Evolutionary conservation across 768 basidiomycete genomes (phyloP), one percentile per base, ranked within the genome.

Genomic region (Hirschioporus abietinus): DNA sequence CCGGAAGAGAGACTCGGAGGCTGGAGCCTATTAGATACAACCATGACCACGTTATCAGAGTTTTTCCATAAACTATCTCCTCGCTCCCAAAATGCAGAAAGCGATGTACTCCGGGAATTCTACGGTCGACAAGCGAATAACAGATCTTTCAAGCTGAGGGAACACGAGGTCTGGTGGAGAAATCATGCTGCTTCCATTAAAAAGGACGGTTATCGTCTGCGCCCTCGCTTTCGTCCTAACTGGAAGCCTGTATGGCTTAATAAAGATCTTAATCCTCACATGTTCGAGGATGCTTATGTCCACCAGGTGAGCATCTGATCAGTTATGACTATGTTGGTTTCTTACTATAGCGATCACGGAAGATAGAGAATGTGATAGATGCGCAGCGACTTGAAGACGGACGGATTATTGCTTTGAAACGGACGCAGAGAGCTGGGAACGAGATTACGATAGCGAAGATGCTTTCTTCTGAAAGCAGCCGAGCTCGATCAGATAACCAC

Each of bases 401-500:
- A 30, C 15, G 18, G 18, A 27, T 8, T 6, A 42, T 24, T 27
- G 30, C 23, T 35, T n/a, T 35, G n/a, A 26, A 64, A 10, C 17
- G 57, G 57, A 7, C 7, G 12, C 18, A 20, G 20, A 42, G 58
- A 23, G 9, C n/a, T 3, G 57, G 7, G 9, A 52, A 65, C 12
- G 64, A 62, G 12, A 60, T 63, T 12, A 65, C 65, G 25, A 69
- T 70, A 27, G 15, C 25, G 1, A 23, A n/a, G 17, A 63, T 64
- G 2, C 25, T 67, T 4, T 18, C 36, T 17, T 15, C 30, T 17
- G 17, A 23, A 7, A 34, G 23, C 24, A 17, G 10, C 25, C 24
- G 23, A 1, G 34, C 15, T 5, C 66, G 67, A 9, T 27, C 67
- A 4, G 24, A 64, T 2, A 69, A 69, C 64, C 70, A 69, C 34